Conservation (phyloP, 768 basidiomycete species). For the Mycena polygramma region DNA sequence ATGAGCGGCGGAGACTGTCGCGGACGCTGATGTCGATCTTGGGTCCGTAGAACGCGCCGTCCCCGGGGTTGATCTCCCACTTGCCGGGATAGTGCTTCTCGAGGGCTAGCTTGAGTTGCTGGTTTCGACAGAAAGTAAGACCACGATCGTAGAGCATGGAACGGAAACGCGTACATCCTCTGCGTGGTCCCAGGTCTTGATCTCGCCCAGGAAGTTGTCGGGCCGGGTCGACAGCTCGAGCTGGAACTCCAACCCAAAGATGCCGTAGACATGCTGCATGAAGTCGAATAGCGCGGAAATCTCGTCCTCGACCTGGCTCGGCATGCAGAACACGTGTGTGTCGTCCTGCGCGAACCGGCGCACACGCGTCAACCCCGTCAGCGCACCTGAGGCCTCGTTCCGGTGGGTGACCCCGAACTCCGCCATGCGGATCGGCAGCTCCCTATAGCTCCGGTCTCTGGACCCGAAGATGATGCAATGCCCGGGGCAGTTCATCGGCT, state of each 20-base stretch:
- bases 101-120: conserved; percentile 89
- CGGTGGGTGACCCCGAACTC: conserved; percentile 98
- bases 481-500: conserved; percentile 99
- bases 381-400: conserved; percentile 95
- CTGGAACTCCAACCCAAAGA: conserved; percentile 95
- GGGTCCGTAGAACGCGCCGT: conserved; percentile 99
- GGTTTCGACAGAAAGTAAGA: conserved; percentile 26
- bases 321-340: conserved; percentile 98
- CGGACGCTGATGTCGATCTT: conserved; percentile 98
- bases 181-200: conserved; percentile 92
- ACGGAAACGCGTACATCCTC: conserved; percentile 68
- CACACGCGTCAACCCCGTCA: conserved; percentile 94
- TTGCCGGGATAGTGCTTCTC: conserved; percentile 89
- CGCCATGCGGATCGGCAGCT: conserved; percentile 96
- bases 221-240: conserved; percentile 97
- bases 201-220: conserved; percentile 90
- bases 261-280: conserved; percentile 92
- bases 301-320: conserved; percentile 85
- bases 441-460: conserved; percentile 92
- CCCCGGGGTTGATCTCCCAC: conserved; percentile 95
- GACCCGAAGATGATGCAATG: conserved; percentile 97
- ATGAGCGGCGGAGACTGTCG: conserved; percentile 92
- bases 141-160: background rate
- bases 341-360: conserved; percentile 98
- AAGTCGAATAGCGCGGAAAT: conserved; percentile 92